These are phyloP conservation scores for Cladosporium velox DNA, from an alignment of 2,329 filamentous ascomycete species.

Conservation along the genomic window DNA sequence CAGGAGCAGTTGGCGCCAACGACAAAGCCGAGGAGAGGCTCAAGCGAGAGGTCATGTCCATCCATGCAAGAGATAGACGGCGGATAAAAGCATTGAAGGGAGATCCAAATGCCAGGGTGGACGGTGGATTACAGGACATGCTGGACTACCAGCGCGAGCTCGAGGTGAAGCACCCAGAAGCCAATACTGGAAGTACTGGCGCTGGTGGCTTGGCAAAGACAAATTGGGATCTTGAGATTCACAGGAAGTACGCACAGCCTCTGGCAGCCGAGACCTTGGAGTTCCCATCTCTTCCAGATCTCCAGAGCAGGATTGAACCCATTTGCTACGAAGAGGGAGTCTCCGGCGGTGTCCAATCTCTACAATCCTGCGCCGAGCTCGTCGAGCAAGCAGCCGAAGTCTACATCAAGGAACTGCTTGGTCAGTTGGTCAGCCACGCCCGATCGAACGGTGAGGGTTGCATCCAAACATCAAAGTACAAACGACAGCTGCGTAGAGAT, in stretches of 20 bases:
- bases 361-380: constrained; percentile 57
- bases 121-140: constrained; percentile 30
- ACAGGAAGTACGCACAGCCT: constrained; percentile 64
- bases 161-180: constrained; percentile 29
- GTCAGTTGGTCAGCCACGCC: constrained; percentile 56
- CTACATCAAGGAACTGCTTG: constrained; percentile 63
- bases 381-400: constrained; percentile 64
- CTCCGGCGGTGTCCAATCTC: constrained; percentile 42
- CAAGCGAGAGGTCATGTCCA: constrained; percentile 65
- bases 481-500: constrained; percentile 71
- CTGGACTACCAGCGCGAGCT: constrained; percentile 34
- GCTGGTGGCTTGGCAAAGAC: constrained; percentile 36
- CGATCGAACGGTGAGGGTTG: constrained; percentile 56
- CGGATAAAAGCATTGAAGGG: constrained; percentile 44
- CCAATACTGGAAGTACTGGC: constrained; percentile 27
- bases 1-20: constrained; percentile 51
- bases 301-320: constrained; percentile 62
- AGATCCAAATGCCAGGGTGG: constrained; percentile 16
- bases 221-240: constrained; percentile 65
- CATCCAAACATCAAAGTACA: constrained; percentile 78
- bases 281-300: constrained; percentile 60
- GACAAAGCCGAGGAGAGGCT: constrained; percentile 64
- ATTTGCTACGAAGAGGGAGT: constrained; percentile 68
- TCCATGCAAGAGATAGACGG: constrained; percentile 61
- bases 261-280: constrained; percentile 63